Evolutionary conservation across 768 basidiomycete species (phyloP), one percentile per base, ranked within the genome.

Genomic region (Exsudoporus frostii): DNA sequence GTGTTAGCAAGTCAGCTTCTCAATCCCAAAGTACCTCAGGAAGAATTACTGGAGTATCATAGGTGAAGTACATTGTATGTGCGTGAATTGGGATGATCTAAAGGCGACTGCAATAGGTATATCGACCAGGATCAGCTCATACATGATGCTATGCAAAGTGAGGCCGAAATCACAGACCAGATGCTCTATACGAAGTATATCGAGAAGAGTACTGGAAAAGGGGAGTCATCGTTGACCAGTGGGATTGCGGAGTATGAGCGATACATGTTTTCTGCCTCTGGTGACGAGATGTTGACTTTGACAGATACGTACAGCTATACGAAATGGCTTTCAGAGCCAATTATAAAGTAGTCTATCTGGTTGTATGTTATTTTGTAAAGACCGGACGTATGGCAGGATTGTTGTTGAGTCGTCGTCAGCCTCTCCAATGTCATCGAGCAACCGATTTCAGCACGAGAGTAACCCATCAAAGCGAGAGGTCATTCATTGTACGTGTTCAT

Each of bases 111-210:
- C 24, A 14, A 17, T 48, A 88, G 86, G 45, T 89, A 91, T 63
- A 84, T 91, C 59, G 85, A 87, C 62, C 86, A 90, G 63, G 85
- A 79, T 57, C 79, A 85, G 51, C 82, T 85, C 44, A 74, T 88
- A 22, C 71, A 84, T 33, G 81, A 84, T 55, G 76, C 80, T 2
- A 80, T 82, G 29, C 75, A 75, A 44, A 74, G 76, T 34, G 69
- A 72, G 48, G 78, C 77, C n/a, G 84, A 84, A 56, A 67, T 76
- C 34, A 79, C 81, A 61, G 83, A 86, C 54, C 67, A 84, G 30
- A 76, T 80, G 54, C 65, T 84, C 2, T 88, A 88, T 60, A 63
- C 70, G 27, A 68, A 65, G 17, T 79, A 82, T 25, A 74, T 86
- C 20, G 74, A 79, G 34, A 80, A 73, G n/a, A 62, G 45, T 29